phyloP scores from a whole-genome alignment of 441 rosid genomes.

The Cnidoscolus chayamansa region DNA sequence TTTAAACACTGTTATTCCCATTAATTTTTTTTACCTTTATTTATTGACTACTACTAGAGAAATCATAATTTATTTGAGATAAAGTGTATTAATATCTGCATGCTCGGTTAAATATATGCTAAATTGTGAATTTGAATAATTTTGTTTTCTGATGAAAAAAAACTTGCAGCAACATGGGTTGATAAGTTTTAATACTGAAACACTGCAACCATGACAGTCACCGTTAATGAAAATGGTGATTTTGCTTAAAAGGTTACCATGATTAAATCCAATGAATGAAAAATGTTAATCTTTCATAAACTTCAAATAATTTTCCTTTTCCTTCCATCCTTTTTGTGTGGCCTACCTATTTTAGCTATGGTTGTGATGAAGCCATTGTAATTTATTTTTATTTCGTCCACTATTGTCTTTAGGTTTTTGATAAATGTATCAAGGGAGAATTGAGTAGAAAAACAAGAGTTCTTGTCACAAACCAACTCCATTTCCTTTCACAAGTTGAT shows the following conservation, averaged over 20 bases:
- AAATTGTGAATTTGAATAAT: not conserved
- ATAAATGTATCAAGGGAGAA: conserved; percentile 81
- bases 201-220: not conserved
- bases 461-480: conserved; percentile 96
- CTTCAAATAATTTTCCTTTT: not conserved
- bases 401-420: conserved; percentile 65
- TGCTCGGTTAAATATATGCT: not conserved
- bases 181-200: not conserved
- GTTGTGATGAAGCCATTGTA: not conserved
- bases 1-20: not conserved
- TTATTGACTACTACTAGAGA: too few relatives aligned
- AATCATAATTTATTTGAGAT: not conserved
- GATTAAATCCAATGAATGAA: conserved; percentile 1
- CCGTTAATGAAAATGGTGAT: not conserved
- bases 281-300: not conserved
- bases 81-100: not conserved
- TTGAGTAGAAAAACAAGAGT: conserved; percentile 79
- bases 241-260: not conserved
- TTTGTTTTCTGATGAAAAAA: not conserved
- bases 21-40: too few relatives aligned
- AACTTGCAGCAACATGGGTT: not conserved
- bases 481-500: conserved; percentile 93
- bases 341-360: not conserved
- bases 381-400: conserved; percentile 12
- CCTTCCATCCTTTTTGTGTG: not conserved